Percentiles rank a stretch among this genome's conserved stretches.
These are phyloP conservation scores for Thamnidium elegans DNA, from an alignment of 192 early-diverging fungal genomes.

Conservation along the genomic window DNA sequence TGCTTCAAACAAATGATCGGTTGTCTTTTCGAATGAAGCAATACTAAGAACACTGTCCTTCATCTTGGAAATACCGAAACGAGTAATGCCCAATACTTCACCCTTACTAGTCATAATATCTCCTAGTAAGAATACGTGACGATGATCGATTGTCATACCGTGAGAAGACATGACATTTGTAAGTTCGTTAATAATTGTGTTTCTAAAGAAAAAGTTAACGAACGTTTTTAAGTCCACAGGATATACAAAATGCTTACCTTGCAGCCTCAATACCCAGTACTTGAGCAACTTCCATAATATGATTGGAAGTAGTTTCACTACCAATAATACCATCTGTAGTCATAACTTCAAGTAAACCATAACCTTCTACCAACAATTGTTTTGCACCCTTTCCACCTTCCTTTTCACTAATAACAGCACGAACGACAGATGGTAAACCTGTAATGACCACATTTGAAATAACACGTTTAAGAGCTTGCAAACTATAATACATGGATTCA, in stretches of 20 bases:
- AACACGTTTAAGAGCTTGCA: slow-evolving; percentile 82
- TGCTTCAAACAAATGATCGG: slow-evolving; percentile 98
- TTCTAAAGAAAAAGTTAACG: slow-evolving; percentile 35
- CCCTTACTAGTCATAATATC: slow-evolving; percentile 99
- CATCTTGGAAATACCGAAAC: slow-evolving; percentile 99
- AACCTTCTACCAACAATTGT: slow-evolving; percentile 88
- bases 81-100: slow-evolving; percentile 96
- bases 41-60: slow-evolving; percentile 99
- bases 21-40: slow-evolving; percentile 99
- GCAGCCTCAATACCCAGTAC: slow-evolving; percentile 97
- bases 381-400: slow-evolving; percentile 52
- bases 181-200: slow-evolving; percentile 90
- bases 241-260: slow-evolving; percentile 35
- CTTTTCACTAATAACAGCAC: slow-evolving; percentile 82
- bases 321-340: slow-evolving; percentile 91
- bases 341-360: slow-evolving; percentile 92
- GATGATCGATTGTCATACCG: slow-evolving; percentile 91
- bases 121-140: slow-evolving; percentile 94
- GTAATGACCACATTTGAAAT: slow-evolving; percentile 86
- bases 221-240: background rate
- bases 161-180: slow-evolving; percentile 80
- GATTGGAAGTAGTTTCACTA: slow-evolving; percentile 75
- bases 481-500: slow-evolving; percentile 59
- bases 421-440: slow-evolving; percentile 77
- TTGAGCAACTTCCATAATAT: slow-evolving; percentile 88